These are phyloP conservation scores for Acanthamoeba sp. DNA, from an alignment of 208 protist species.

Conservation along the genomic window DNA sequence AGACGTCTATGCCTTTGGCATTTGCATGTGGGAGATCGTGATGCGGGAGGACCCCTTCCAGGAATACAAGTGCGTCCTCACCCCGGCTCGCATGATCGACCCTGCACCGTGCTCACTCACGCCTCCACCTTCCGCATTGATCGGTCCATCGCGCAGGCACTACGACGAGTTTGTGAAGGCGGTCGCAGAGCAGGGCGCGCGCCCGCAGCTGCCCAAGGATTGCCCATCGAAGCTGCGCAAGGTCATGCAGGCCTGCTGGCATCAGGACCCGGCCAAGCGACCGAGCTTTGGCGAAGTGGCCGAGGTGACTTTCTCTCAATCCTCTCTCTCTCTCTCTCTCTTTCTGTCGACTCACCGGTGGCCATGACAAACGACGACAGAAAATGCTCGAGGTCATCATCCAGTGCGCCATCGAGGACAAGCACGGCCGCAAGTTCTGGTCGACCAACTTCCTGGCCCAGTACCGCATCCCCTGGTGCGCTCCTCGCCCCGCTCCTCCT, in stretches of 20 bases:
- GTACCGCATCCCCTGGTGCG: conserved; percentile 50
- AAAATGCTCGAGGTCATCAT: conserved; percentile 56
- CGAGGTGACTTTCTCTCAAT: conserved; percentile 3
- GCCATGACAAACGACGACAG: neutral
- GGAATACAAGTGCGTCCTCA: neutral
- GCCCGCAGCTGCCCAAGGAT: conserved; percentile 34
- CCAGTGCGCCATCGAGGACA: conserved; percentile 63
- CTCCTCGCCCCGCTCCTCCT: too few species aligned
- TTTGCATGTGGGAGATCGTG: conserved; percentile 60
- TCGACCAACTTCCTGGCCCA: conserved; percentile 28
- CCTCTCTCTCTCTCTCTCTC: neutral
- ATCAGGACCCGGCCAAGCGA: conserved; percentile 48
- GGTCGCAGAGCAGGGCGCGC: conserved; percentile 13
- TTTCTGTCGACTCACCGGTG: neutral
- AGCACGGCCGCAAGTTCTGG: conserved; percentile 62
- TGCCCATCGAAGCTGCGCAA: conserved; percentile 40
- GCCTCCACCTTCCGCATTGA: neutral
- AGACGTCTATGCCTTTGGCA: conserved; percentile 57
- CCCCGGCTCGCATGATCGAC: neutral
- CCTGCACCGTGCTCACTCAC: neutral
- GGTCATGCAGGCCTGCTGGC: conserved; percentile 63
- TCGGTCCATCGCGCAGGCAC: neutral
- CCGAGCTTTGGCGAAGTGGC: conserved; percentile 51
- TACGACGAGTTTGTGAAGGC: conserved; percentile 50
- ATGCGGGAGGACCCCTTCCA: conserved; percentile 58